Base-by-base conservation (phyloP, 768 basidiomycete species). In the Collybia mongolica region DNA sequence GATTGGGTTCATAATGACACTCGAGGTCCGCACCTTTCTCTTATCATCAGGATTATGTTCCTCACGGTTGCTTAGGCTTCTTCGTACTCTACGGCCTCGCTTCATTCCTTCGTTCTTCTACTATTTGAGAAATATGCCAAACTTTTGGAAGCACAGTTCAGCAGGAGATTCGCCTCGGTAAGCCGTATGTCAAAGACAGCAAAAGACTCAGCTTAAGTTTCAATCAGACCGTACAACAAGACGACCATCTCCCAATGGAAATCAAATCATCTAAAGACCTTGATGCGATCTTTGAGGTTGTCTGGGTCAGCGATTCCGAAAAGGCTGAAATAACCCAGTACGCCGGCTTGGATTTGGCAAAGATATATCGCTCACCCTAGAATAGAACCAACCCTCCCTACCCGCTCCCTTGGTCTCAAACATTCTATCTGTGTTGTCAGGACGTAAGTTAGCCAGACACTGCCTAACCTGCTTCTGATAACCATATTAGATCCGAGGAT, bases 381-480 rank as follows among this genome's bases (percentile, higher is more conserved):
- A 6, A 24, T 39, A 92, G 93, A 60, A 74, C 72, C 47, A 58
- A 77, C 6, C 69, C 86, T 46, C 93, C 94, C 4, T 72, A 86
- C 49, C 74, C 76, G 22, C 74, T 99, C 36, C 94, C 97, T 1
- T 99, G 96, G 90, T 98, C 96, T 0, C 88, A 90, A 64, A 89
- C 90, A 1, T 98, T 98, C 67, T 90, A 93, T 58, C 73, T 90
- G n/a, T 96, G 92, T 60, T 98, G 96, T 64, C 88, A 91, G 73
- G 84, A 90, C 61, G 91, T 91, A 65, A 23, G 75, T 53, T 28
- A 50, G 17, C 9, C n/a, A 12, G 40, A 17, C 7, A 44, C 54
- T 29, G 36, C 46, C 46, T 37, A 2, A 4, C 7, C 22, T 47
- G 14, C 40, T 15, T 22, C 39, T 53, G 45, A 54, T 35, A 6